A percentile compares a stretch with the other conserved stretches of the same genome.
phyloP scores from a whole-genome alignment of 805 yeast genomes.

The Lachancea quebecensis region DNA sequence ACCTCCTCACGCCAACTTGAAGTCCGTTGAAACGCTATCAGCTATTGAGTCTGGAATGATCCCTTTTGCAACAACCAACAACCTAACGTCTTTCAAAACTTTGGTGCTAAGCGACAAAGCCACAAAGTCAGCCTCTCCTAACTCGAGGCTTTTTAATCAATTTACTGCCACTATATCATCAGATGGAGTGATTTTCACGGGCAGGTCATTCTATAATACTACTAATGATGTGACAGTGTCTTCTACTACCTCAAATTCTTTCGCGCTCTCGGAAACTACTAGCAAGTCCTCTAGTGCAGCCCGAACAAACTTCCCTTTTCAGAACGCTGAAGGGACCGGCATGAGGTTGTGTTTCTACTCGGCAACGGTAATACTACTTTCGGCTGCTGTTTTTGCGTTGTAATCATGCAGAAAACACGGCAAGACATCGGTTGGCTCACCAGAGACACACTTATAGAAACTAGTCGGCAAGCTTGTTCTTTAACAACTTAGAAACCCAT shows the following conservation, averaged over 20 bases:
- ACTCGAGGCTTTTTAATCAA: constrained; percentile 20
- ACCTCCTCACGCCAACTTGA: neutral
- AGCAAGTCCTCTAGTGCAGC: neutral
- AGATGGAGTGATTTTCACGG: constrained; percentile 28
- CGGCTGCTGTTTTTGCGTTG: neutral
- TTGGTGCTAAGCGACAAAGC: constrained; percentile 13
- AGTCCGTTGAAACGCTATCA: constrained; percentile 4
- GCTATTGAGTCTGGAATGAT: constrained; percentile 39
- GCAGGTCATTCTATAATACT: constrained; percentile 28
- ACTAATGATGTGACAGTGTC: constrained; percentile 2
- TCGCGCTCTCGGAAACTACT: neutral
- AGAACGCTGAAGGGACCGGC: too few species aligned
- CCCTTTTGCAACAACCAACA: constrained; percentile 42
- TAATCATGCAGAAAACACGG: neutral
- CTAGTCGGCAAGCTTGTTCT: neutral
- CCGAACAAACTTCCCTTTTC: too few species aligned
- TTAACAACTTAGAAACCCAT: neutral
- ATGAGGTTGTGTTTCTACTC: too few species aligned
- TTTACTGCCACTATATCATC: constrained; percentile 28
- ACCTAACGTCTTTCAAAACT: constrained; percentile 16
- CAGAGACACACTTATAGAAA: neutral
- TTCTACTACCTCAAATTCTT: neutral
- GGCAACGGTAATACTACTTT: neutral
- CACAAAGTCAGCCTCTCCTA: constrained; percentile 7
- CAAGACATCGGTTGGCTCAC: neutral